Base-by-base conservation (phyloP, 305 asterid genomes). In the Solanum hybrid region DNA sequence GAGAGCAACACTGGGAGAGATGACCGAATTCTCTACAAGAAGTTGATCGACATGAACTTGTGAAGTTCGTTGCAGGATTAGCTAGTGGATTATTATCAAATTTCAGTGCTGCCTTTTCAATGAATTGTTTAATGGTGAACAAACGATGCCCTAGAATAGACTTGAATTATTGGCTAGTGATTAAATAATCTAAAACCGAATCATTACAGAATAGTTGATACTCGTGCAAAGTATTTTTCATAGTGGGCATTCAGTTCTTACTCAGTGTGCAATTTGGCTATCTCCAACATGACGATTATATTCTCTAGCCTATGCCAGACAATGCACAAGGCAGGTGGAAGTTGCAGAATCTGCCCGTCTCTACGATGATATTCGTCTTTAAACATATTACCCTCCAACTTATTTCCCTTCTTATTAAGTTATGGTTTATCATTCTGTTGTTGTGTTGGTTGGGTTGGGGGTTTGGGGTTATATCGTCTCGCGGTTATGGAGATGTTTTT, bases 1-100 rank as follows among this genome's bases (percentile, higher is more conserved):
- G 95, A 96, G 94, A 96, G 98, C 93, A 96, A 93, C 90, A 94
- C 96, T 0, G 97, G 97, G 42, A 94, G 98, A 90, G 98, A 97
- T 85, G 99, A 96, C 92, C 93, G 93, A 71, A 94, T 97, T 87
- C 94, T 96, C 36, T 97, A 97, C 87, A 96, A 94, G 31, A 96
- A 96, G 94, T 93, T 97, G 92, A 92, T 96, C 91, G 95, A 90
- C 94, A 91, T 90, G 88, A 79, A 94, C 26, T n/a, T 78, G 34
- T 88, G 90, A 88, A 56, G 75, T 82, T 27, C 2, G 34, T 29
- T 2, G 9, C 36, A 40, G 35, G 36, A 80, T 80, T 38, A 38
- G 35, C 66, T 79, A 79, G 64, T 81, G 36, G 37, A 5, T 84
- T 16, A 10, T 46, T 40, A 84, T 82, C 86, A 17, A 40, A 16